Base-by-base conservation (phyloP, 2,329 filamentous ascomycete species). In the Penicillium sp. region DNA sequence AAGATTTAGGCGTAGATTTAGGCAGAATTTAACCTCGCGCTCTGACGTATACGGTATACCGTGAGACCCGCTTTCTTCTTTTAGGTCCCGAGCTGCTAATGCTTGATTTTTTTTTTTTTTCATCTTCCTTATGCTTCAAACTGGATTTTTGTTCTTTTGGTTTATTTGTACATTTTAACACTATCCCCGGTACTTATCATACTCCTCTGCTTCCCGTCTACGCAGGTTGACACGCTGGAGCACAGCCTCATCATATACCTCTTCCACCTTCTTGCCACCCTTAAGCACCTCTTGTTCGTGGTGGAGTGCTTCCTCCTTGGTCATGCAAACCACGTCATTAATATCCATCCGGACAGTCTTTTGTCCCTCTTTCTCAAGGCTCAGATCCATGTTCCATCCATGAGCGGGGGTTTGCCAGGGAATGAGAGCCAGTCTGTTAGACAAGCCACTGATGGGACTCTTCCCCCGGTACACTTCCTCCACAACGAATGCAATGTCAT, bases 381-480 rank as follows among this genome's bases (percentile, higher is more conserved):
- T 82, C 54, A 84, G 80, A 42, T 92, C 88, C 15, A 83, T 77
- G 56, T 84, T 79, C 62, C 85, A 89, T 25, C 83, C 82, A 27
- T 73, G 74, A 8, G 76, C 75, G 0, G 90, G 91, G 63, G 82
- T 86, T 61, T 82, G 79, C 94, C 94, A 99, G 56, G 93, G 82
- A 17, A 89, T 83, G n/a, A 99, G 78, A 2, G 87, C 85, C 4
- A 97, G 79, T 56, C 92, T 83, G 0, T 90, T 96, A 0, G 90
- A 80, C 23, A 97, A 81, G 0, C 91, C 91, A 19, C 89, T 96
- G 50, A 99, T 80, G 15, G 85, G 87, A 69, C 93, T 97, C 56
- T 89, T 87, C 4, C 91, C 92, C 45, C 86, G 84, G 75, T 88
- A 99, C 2, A 97, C 85, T 69, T 99, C 94, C 68, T 99, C 94